Evolutionary conservation across 148 eudicot species (phyloP).

Genomic region (Fagopyrum esculentum): DNA sequence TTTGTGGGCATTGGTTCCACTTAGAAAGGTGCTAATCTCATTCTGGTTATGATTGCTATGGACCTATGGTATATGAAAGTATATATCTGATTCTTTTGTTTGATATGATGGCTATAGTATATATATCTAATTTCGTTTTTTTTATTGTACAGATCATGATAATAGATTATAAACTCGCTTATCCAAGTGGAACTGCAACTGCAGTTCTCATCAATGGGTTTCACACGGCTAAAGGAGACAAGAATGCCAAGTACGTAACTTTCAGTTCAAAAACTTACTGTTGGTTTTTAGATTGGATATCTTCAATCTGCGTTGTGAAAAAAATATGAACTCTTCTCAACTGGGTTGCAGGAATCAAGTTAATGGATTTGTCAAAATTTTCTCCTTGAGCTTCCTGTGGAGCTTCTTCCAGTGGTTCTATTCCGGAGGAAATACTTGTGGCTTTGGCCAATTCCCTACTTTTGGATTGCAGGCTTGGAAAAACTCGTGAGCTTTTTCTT

Average conservation of each 20-base stretch:
- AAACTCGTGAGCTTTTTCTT: constrained; percentile 40
- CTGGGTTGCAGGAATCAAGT: constrained; percentile 64
- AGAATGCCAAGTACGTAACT: constrained; percentile 56
- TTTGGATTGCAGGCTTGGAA: constrained; percentile 72
- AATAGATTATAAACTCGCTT: constrained; percentile 65
- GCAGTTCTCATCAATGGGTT: constrained; percentile 88
- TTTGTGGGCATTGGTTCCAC: constrained; percentile 75
- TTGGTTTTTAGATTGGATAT: neutral
- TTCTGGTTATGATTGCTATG: neutral
- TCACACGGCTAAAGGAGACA: constrained; percentile 68
- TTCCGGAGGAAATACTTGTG: constrained; percentile 56
- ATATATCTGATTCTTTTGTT: too few relatives aligned
- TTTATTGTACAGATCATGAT: constrained; percentile 37
- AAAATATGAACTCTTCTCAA: neutral
- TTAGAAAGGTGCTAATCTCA: constrained; percentile 49
- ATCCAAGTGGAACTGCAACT: constrained; percentile 92
- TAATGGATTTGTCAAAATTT: constrained; percentile 51
- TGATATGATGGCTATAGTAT: too few relatives aligned
- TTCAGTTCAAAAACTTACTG: neutral
- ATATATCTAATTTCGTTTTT: neutral
- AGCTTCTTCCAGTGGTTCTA: constrained; percentile 77
- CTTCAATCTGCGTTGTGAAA: neutral
- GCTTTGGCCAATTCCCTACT: constrained; percentile 69
- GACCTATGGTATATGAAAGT: too few relatives aligned
- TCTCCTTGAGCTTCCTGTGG: constrained; percentile 74